phyloP scores from a whole-genome alignment of 1,139 yeast genomes.

The Nakaseomyces nivariensis region DNA sequence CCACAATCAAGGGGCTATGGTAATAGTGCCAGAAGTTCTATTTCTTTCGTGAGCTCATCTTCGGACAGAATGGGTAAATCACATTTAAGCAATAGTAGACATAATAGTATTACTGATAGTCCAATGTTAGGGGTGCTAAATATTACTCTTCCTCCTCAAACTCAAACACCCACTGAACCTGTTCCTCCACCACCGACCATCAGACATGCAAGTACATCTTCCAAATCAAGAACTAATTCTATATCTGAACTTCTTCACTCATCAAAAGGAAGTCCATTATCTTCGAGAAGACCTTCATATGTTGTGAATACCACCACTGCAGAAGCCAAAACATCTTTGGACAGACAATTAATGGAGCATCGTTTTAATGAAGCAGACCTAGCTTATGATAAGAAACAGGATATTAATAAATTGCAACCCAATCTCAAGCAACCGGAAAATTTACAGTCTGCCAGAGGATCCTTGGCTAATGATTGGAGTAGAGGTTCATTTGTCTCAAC shows the following conservation, averaged over 20 bases:
- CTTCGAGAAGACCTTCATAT: slow-evolving; percentile 22
- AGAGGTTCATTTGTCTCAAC: slow-evolving; percentile 18
- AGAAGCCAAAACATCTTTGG: slow-evolving; percentile 12
- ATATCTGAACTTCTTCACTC: slow-evolving; percentile 12
- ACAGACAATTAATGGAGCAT: slow-evolving; percentile 14
- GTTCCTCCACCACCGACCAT: slow-evolving; percentile 15
- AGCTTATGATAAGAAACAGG: neutral
- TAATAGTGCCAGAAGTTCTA: slow-evolving; percentile 19
- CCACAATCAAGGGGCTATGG: neutral
- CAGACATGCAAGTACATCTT: slow-evolving; percentile 1
- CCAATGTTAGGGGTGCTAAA: slow-evolving; percentile 21
- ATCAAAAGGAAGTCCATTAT: slow-evolving; percentile 21
- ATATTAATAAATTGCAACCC: neutral
- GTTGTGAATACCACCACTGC: slow-evolving; percentile 10
- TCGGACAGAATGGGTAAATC: slow-evolving; percentile 26
- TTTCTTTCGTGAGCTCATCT: slow-evolving; percentile 28
- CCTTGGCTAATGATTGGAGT: slow-evolving; percentile 9
- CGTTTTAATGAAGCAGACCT: slow-evolving; percentile 6
- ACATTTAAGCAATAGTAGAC: slow-evolving; percentile 8
- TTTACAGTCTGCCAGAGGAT: neutral
- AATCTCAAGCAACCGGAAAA: neutral
- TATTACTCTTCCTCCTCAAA: slow-evolving; percentile 40
- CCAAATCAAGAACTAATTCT: slow-evolving; percentile 9
- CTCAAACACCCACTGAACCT: slow-evolving; percentile 16
- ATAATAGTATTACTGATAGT: slow-evolving; percentile 8